These are phyloP conservation scores for Phoma sp. DNA, from an alignment of 2,329 filamentous ascomycete species.

Conservation along the genomic window DNA sequence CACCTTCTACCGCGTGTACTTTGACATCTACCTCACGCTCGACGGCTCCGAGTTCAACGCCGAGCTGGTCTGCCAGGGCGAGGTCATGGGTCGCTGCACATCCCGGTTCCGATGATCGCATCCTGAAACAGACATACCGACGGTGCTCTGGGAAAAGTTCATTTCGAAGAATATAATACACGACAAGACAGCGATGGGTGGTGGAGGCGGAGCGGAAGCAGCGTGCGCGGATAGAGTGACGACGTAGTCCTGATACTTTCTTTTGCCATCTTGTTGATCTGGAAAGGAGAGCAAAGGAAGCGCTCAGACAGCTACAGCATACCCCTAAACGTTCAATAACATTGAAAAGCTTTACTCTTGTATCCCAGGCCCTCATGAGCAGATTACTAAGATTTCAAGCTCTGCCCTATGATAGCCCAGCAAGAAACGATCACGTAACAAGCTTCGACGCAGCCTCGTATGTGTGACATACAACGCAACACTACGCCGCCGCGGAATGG, in stretches of 20 bases:
- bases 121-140: neutral
- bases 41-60: conserved; percentile 98
- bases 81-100: conserved; percentile 97
- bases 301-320: conserved; percentile 9
- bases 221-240: neutral
- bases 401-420: no score
- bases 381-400: no score
- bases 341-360: conserved; percentile 8
- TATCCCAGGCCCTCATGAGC: neutral
- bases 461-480: no score
- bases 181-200: conserved; percentile 3
- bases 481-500: no score
- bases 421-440: no score
- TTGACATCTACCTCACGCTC: conserved; percentile 81
- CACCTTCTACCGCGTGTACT: conserved; percentile 68
- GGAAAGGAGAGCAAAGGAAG: neutral
- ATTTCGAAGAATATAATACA: conserved; percentile 5
- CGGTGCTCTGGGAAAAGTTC: conserved; percentile 1
- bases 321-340: conserved; percentile 16
- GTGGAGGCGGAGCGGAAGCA: neutral
- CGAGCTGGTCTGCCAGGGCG: conserved; percentile 97
- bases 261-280: conserved; percentile 11
- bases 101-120: conserved; percentile 75
- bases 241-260: conserved; percentile 3
- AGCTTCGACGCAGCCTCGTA: no score